Base-by-base conservation (phyloP, 768 basidiomycete genomes). In the Plicaturopsis crispa region DNA sequence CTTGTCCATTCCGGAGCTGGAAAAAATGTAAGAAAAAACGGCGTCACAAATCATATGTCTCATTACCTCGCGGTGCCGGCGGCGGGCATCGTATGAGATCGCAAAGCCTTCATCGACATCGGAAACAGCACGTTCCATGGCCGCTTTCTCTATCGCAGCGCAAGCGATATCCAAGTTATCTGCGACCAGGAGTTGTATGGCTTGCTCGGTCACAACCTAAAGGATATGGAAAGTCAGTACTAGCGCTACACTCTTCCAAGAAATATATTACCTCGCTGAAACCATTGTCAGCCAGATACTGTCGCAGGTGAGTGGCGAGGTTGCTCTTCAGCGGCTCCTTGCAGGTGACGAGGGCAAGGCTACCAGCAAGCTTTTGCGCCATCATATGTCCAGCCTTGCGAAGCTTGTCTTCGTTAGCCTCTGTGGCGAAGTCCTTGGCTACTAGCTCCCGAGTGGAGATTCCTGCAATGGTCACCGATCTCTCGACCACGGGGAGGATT, bases 391-490 rank as follows among this genome's bases (percentile, higher is more conserved):
- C 91, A 18, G 96, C 90, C 50, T 83, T 83, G 23, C 90, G 83
- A 52, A 99, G 62, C 57, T 87, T 93, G 35, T 84, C 80, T 50
- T 98, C 92, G 52, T 86, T 88, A 18, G 80, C 67, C 46, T 99
- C 96, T 36, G 87, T 89, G 3, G 85, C 91, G 47, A 93, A 99
- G 58, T 99, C 96, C 62, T 98, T 98, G 33, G 82, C 75, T 14
- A 96, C 89, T 7, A 99, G 69, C 55, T 99, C 96, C 26, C 92
- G 73, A 13, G 94, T 94, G 11, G 96, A 98, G 47, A 98, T 98
- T 18, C 92, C 91, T 8, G 94, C 94, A 47, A 99, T 98, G 1
- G 96, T 98, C 17, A 97, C 96, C 16, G 93, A 97, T 37, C 96
- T 78, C 51, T 99, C 96, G 17, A 99, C 93, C 36, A 99, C 94